These are phyloP conservation scores for Lepidium didymum DNA, from an alignment of 345 rosid genomes.

Conservation along the genomic window DNA sequence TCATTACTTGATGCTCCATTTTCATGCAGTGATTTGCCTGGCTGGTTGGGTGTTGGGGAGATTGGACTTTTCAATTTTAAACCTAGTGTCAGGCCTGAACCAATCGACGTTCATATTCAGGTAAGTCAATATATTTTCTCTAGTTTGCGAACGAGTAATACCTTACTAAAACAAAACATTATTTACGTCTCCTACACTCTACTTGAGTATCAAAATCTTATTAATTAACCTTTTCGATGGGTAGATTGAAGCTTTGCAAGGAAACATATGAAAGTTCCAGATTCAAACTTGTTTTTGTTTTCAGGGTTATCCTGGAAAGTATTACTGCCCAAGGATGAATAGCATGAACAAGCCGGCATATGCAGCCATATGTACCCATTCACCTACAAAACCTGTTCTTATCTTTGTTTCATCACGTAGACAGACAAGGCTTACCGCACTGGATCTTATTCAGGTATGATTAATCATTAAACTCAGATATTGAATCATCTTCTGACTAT, in stretches of 20 bases:
- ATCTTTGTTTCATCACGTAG: constrained; percentile 98
- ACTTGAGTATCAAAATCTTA: neutral
- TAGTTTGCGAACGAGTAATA: neutral
- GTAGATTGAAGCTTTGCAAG: neutral
- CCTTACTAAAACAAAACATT: neutral
- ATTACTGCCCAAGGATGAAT: constrained; percentile 89
- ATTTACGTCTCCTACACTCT: neutral
- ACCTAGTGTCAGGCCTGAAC: constrained; percentile 99
- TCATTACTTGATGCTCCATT: constrained; percentile 9
- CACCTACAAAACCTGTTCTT: constrained; percentile 93
- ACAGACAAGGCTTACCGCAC: constrained; percentile 95
- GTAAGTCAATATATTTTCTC: constrained; percentile 40
- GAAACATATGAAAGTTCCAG: constrained; percentile 3
- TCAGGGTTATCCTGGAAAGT: constrained; percentile 98
- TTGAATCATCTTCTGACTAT: neutral
- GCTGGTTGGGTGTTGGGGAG: constrained; percentile 96
- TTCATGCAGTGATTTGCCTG: constrained; percentile 78
- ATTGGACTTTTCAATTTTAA: constrained; percentile 92
- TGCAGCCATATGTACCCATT: constrained; percentile 97
- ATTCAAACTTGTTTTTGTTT: constrained; percentile 7
- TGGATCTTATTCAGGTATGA: constrained; percentile 91
- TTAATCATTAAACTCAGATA: constrained; percentile 10
- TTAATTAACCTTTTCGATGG: neutral
- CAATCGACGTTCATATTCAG: constrained; percentile 99
- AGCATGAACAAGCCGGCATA: constrained; percentile 99